A percentile compares a stretch with the other conserved stretches of the same genome.
phyloP scores from a whole-genome alignment of 345 rosid genomes.

The Cardiospermum halicacabum region DNA sequence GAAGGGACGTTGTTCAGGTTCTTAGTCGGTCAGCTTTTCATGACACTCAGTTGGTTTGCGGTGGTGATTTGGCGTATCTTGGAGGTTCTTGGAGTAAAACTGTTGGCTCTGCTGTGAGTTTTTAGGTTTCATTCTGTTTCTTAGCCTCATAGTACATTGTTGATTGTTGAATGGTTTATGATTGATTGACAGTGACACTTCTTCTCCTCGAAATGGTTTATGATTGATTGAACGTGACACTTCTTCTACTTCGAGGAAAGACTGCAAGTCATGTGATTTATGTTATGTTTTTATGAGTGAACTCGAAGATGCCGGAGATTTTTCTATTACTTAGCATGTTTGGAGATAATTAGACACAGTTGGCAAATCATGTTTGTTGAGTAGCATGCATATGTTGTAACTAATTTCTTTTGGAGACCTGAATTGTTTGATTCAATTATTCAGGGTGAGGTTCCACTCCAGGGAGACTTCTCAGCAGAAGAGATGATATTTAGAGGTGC shows the following conservation, averaged over 20 bases:
- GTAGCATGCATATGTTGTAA: not conserved
- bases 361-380: not conserved
- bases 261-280: not conserved
- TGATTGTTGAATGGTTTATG: too few relatives aligned
- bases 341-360: not conserved
- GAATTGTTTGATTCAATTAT: slow-evolving; percentile 18
- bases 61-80: slow-evolving; percentile 79
- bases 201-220: too few relatives aligned
- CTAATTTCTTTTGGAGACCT: not conserved
- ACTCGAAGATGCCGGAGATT: not conserved
- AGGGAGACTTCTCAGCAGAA: slow-evolving; percentile 94
- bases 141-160: not conserved
- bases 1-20: slow-evolving; percentile 72
- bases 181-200: too few relatives aligned
- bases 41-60: slow-evolving; percentile 78
- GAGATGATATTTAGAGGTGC: slow-evolving; percentile 97
- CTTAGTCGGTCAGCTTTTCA: slow-evolving; percentile 80
- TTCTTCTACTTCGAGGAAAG: not conserved
- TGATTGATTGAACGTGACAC: too few relatives aligned
- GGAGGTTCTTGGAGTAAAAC: slow-evolving; percentile 98
- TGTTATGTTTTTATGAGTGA: not conserved
- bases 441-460: slow-evolving; percentile 92
- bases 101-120: slow-evolving; percentile 79
- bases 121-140: not conserved
- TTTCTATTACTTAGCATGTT: not conserved